A percentile compares a stretch with the other conserved stretches of the same genome.
Conservation (phyloP, 352 stramenopile species). For the Globisporangium solare region DNA sequence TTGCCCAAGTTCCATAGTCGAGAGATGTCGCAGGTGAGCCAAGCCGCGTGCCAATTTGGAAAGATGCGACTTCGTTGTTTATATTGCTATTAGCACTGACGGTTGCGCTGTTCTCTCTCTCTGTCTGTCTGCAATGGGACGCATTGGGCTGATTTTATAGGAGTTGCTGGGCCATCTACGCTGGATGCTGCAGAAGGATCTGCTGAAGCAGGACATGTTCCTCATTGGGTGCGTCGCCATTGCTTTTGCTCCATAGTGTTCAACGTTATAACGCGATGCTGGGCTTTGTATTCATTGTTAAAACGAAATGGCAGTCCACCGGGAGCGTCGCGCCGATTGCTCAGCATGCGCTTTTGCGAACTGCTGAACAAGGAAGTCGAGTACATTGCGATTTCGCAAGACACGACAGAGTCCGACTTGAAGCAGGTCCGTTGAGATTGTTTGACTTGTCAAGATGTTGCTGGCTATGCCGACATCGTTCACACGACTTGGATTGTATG, state of each 20-base stretch:
- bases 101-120: too few species aligned
- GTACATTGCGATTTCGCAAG: conserved; percentile 90
- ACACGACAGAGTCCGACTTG: conserved; percentile 92
- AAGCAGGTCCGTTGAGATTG: conserved; percentile 53
- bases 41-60: neutral
- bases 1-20: conserved; percentile 29
- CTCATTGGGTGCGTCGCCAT: conserved; percentile 55
- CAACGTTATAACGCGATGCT: too few species aligned
- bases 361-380: conserved; percentile 82
- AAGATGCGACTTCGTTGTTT: neutral
- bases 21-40: conserved; percentile 35
- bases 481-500: neutral
- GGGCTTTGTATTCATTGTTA: neutral
- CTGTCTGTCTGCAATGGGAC: too few species aligned
- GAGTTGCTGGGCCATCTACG: conserved; percentile 69
- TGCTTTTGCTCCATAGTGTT: too few species aligned
- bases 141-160: conserved; percentile 15
- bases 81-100: neutral
- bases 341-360: conserved; percentile 86
- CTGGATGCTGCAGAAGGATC: conserved; percentile 87
- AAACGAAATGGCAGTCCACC: conserved; percentile 37
- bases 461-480: neutral
- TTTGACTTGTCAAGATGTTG: too few species aligned
- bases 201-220: conserved; percentile 85
- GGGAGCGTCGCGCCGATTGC: conserved; percentile 56